Conservation (phyloP, 139 green algal species). For the Coelastrella sp. region DNA sequence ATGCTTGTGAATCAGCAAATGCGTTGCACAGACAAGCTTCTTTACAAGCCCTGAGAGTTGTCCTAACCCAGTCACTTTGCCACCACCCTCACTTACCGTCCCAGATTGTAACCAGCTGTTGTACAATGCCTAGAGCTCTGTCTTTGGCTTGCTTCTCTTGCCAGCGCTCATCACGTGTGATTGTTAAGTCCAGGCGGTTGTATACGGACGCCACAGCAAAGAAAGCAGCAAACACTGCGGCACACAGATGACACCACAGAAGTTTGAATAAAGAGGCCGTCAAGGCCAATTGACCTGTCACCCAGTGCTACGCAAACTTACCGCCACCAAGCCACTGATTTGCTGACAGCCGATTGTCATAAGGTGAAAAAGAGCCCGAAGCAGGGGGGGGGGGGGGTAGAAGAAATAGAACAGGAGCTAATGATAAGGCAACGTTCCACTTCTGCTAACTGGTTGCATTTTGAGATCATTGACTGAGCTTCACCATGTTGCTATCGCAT, state of each 20-base stretch:
- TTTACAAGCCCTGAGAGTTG: no score
- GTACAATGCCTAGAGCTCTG: slow-evolving; percentile 36
- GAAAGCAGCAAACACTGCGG: slow-evolving; percentile 60
- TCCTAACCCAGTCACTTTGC: no score
- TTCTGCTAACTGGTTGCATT: no score
- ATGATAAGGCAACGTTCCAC: no score
- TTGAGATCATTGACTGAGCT: no score
- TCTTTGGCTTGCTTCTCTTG: slow-evolving; percentile 49
- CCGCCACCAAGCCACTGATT: no score
- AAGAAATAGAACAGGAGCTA: no score
- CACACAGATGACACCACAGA: background rate
- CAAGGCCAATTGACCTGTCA: background rate
- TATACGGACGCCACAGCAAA: slow-evolving; percentile 70
- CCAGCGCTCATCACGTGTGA: slow-evolving; percentile 56
- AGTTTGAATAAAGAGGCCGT: background rate
- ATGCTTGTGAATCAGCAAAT: background rate
- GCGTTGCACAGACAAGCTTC: background rate
- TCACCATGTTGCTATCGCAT: no score
- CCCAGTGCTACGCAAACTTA: background rate
- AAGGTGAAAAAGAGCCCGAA: no score
- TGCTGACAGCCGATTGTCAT: no score
- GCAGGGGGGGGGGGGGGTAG: no score
- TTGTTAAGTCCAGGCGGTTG: slow-evolving; percentile 77
- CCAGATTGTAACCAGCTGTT: slow-evolving; percentile 32
- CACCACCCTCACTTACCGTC: slow-evolving; percentile 13